Conservation (phyloP, 2,329 filamentous ascomycete species). For the Ophiosphaerella herpotricha region DNA sequence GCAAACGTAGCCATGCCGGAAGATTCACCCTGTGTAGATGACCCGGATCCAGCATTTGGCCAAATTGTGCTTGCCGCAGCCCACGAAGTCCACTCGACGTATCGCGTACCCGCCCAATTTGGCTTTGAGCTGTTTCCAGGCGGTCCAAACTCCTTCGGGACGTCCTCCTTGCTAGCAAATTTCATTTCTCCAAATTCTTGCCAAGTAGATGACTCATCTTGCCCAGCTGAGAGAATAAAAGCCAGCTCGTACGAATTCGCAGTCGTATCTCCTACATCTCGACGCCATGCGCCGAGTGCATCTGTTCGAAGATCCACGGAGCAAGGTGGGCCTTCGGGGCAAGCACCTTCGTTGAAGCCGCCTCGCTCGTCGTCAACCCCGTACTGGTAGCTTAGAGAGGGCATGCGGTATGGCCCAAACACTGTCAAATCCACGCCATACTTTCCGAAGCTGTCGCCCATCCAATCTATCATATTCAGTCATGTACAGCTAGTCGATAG, state of each 20-base stretch:
- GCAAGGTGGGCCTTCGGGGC: conserved; percentile 52
- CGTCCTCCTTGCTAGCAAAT: conserved; percentile 54
- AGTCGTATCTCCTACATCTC: conserved; percentile 57
- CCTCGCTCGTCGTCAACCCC: conserved; percentile 52
- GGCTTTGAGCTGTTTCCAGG: conserved; percentile 49
- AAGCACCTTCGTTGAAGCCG: conserved; percentile 55
- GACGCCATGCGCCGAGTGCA: conserved; percentile 55
- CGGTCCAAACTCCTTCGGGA: conserved; percentile 57
- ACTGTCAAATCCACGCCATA: conserved; percentile 60
- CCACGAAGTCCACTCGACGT: conserved; percentile 61
- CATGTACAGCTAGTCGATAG: neutral
- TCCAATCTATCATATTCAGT: conserved; percentile 50
- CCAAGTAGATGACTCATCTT: conserved; percentile 62
- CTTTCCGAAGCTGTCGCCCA: conserved; percentile 59
- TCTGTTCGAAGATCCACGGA: conserved; percentile 56
- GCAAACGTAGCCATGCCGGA: conserved; percentile 60
- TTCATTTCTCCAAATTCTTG: conserved; percentile 63
- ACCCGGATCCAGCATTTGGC: conserved; percentile 59
- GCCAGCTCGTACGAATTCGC: conserved; percentile 56
- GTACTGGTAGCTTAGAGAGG: conserved; percentile 55
- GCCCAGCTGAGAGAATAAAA: conserved; percentile 60
- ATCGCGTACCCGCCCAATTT: conserved; percentile 57
- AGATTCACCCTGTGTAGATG: conserved; percentile 59
- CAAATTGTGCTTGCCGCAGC: conserved; percentile 57
- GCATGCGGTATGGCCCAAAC: conserved; percentile 59